Conservation (phyloP, 495 filamentous ascomycete genomes). For the Entonaema liquescens region DNA sequence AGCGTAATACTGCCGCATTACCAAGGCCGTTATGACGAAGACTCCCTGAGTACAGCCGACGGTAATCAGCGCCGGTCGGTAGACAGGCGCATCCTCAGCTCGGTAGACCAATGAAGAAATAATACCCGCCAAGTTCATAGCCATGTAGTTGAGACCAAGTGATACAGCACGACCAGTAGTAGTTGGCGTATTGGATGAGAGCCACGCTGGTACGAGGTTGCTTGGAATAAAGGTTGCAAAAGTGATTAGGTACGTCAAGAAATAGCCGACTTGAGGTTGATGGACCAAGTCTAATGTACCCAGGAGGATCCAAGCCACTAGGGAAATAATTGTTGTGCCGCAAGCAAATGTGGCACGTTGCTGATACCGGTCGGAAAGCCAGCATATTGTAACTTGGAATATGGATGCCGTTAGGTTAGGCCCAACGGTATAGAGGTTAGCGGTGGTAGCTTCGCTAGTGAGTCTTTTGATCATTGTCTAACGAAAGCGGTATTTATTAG, state of each 20-base stretch:
- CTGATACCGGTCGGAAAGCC: background rate
- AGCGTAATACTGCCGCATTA: background rate
- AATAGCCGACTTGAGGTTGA: slow-evolving; percentile 27
- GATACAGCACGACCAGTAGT: background rate
- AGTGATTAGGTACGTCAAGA: slow-evolving; percentile 32
- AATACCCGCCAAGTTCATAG: background rate
- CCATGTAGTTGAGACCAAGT: background rate
- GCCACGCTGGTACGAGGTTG: background rate
- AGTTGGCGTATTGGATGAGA: background rate
- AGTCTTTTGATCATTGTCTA: background rate
- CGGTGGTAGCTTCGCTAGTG: background rate
- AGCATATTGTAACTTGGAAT: background rate
- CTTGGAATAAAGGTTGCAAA: background rate
- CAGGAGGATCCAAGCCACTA: slow-evolving; percentile 50
- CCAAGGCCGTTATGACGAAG: background rate
- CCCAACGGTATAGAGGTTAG: background rate
- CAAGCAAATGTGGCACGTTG: background rate
- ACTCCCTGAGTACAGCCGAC: background rate
- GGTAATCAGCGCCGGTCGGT: background rate
- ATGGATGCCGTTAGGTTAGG: background rate
- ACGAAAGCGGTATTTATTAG: background rate
- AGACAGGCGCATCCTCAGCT: background rate
- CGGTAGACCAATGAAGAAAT: background rate
- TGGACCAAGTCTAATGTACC: slow-evolving; percentile 27
- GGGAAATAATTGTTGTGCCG: slow-evolving; percentile 53